phyloP scores from a whole-genome alignment of 148 eudicot species.

The Euryodendron excelsum region DNA sequence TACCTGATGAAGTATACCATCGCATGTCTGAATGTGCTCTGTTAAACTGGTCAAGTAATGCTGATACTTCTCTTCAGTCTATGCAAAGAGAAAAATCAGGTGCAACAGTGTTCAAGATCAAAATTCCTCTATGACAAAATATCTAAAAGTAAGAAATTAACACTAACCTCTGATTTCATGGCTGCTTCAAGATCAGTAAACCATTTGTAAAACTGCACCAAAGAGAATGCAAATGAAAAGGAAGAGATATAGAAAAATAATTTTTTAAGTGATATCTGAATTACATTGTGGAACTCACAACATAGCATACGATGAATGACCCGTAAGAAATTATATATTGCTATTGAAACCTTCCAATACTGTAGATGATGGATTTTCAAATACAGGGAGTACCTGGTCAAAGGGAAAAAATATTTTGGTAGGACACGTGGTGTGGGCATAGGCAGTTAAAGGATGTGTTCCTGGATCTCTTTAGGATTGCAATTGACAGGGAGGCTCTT shows the following conservation, averaged over 20 bases:
- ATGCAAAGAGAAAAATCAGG: conserved; percentile 32
- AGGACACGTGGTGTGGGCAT: too few relatives aligned
- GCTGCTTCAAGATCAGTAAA: conserved; percentile 94
- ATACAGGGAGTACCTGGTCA: background rate
- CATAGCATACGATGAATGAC: background rate
- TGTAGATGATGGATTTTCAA: background rate
- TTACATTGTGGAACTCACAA: background rate
- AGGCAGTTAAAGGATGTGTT: too few relatives aligned
- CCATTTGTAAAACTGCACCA: conserved; percentile 93
- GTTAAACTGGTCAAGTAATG: conserved; percentile 84
- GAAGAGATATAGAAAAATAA: background rate
- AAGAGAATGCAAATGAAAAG: conserved; percentile 14
- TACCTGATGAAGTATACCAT: conserved; percentile 83
- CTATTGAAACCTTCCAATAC: background rate
- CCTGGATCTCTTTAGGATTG: too few relatives aligned
- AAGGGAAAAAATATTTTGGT: background rate
- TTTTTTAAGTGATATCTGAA: background rate
- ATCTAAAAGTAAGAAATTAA: conserved; percentile 14
- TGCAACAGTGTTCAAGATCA: conserved; percentile 2
- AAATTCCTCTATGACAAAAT: conserved; percentile 16
- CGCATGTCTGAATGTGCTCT: conserved; percentile 86
- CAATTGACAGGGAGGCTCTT: too few relatives aligned
- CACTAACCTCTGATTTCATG: conserved; percentile 94
- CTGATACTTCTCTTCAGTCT: conserved; percentile 98
- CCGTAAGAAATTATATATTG: background rate